These are phyloP conservation scores for Cyclostephanos invisitatus DNA, from an alignment of 108 stramenopile genomes.

Conservation along the genomic window DNA sequence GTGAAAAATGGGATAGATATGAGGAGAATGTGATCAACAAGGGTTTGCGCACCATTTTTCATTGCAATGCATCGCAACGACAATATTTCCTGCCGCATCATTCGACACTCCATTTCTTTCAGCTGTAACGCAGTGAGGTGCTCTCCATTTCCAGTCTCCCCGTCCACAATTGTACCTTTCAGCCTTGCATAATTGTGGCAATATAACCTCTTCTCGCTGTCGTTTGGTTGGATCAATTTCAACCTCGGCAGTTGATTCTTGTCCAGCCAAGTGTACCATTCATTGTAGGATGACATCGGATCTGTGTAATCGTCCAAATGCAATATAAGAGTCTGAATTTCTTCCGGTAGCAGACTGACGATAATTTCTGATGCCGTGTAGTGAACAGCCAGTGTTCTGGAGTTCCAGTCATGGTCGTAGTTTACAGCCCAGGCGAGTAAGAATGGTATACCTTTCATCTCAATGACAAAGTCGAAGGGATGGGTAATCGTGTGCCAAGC, in stretches of 20 bases:
- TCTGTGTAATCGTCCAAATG: conserved; percentile 48
- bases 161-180: conserved; percentile 11
- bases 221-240: background rate
- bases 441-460: conserved; percentile 33
- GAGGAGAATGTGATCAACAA: background rate
- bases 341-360: conserved; percentile 17
- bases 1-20: background rate
- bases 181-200: conserved; percentile 21
- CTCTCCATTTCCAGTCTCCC: background rate
- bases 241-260: conserved; percentile 7
- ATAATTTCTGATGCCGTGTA: conserved; percentile 17
- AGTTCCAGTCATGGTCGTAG: conserved; percentile 42
- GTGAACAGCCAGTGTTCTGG: conserved; percentile 14
- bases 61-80: conserved; percentile 32
- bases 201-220: conserved; percentile 23
- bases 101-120: conserved; percentile 27
- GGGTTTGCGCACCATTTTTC: conserved; percentile 9
- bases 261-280: conserved; percentile 34
- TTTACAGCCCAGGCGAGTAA: conserved; percentile 30
- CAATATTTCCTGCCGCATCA: conserved; percentile 34
- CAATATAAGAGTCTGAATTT: conserved; percentile 38
- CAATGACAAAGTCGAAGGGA: conserved; percentile 27
- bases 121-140: conserved; percentile 12
- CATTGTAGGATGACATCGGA: conserved; percentile 24
- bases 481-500: conserved; percentile 31